Evolutionary conservation across 805 yeast genomes (phyloP).

Genomic region (Candida chilensis): DNA sequence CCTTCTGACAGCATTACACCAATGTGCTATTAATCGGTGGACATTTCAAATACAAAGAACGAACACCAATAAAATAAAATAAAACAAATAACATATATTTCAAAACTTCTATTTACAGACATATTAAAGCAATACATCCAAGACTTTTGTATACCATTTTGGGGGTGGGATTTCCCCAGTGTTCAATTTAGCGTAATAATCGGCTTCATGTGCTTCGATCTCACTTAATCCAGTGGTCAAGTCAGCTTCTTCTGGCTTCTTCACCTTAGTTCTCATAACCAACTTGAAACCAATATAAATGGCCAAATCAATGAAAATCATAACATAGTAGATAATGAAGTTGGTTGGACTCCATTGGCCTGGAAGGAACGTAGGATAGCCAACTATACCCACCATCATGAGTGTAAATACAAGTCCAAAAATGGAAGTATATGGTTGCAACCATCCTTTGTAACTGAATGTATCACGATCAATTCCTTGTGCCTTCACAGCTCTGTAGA

Average conservation of each 20-base stretch:
- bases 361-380: constrained; percentile 62
- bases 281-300: constrained; percentile 46
- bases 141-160: no score
- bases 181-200: constrained; percentile 5
- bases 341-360: constrained; percentile 53
- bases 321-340: constrained; percentile 64
- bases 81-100: no score
- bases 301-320: constrained; percentile 49
- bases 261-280: constrained; percentile 35
- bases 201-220: constrained; percentile 47
- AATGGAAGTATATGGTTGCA: constrained; percentile 25
- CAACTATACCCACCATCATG: constrained; percentile 28
- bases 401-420: constrained; percentile 17
- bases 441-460: constrained; percentile 33
- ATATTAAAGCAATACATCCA: no score
- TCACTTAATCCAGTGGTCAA: constrained; percentile 44
- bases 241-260: constrained; percentile 40
- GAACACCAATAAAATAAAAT: no score
- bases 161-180: constrained; percentile 13
- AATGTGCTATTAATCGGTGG: no score
- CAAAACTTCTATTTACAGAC: no score
- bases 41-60: no score
- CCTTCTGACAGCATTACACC: no score
- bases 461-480: constrained; percentile 27
- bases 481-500: constrained; percentile 27